These are phyloP conservation scores for Fusarium heterosporum DNA, from an alignment of 2,329 filamentous ascomycete species.

Conservation along the genomic window DNA sequence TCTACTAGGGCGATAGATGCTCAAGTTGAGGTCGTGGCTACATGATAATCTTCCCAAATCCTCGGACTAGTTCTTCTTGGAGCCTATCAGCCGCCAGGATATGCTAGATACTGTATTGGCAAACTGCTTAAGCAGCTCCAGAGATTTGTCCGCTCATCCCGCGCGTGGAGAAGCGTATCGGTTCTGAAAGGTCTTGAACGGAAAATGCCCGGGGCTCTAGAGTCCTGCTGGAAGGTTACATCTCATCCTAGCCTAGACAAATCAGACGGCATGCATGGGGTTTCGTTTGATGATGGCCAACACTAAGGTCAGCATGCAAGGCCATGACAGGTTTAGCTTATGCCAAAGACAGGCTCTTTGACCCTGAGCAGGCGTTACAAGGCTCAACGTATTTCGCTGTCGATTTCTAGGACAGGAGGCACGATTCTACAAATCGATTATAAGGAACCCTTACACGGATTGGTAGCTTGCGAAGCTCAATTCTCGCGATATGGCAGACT, in stretches of 20 bases:
- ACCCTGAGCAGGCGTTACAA: slow-evolving; percentile 5
- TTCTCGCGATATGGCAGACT: slow-evolving; percentile 6
- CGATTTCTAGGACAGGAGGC: neutral
- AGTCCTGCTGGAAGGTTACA: slow-evolving; percentile 21
- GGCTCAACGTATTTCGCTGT: neutral
- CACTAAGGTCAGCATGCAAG: slow-evolving; percentile 40
- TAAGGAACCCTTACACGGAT: neutral
- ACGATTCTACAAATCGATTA: neutral
- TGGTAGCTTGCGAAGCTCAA: neutral
- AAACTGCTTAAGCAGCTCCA: slow-evolving; percentile 1
- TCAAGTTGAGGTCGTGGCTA: neutral
- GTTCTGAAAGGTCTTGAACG: slow-evolving; percentile 7
- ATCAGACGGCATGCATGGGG: slow-evolving; percentile 16
- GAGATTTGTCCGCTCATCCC: slow-evolving; percentile 16
- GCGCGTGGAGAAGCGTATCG: slow-evolving; percentile 1
- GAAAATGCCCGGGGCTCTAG: slow-evolving; percentile 14
- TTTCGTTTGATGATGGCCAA: slow-evolving; percentile 20
- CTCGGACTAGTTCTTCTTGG: neutral
- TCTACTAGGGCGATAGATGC: neutral
- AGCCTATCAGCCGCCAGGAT: neutral
- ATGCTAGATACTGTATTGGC: neutral
- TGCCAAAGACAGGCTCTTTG: slow-evolving; percentile 19
- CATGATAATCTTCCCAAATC: neutral
- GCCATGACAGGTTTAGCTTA: slow-evolving; percentile 36
- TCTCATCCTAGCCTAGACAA: slow-evolving; percentile 26